A percentile compares a stretch with the other conserved stretches of the same genome.
phyloP scores from a whole-genome alignment of 2,329 filamentous ascomycete genomes.

The Diplocarpon rosae region DNA sequence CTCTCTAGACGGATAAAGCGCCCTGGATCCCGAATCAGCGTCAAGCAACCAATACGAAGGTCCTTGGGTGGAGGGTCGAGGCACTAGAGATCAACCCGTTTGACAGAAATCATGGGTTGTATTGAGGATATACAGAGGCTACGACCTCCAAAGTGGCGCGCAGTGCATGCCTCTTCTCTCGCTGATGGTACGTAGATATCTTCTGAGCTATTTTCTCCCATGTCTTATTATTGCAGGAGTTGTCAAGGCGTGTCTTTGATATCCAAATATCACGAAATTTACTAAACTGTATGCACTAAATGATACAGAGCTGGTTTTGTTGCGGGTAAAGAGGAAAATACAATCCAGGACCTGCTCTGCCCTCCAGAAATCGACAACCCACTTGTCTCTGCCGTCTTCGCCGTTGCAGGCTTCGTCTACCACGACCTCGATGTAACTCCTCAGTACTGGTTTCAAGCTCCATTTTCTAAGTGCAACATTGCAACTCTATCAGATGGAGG shows the following conservation, averaged over 20 bases:
- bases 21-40: conserved; percentile 13
- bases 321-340: conserved; percentile 19
- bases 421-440: conserved; percentile 5
- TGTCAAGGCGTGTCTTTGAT: too few relatives aligned
- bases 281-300: too few relatives aligned
- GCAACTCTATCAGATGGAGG: conserved; percentile 11
- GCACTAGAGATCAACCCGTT: conserved; percentile 45
- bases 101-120: conserved; percentile 49
- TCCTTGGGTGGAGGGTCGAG: conserved; percentile 49
- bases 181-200: conserved; percentile 9
- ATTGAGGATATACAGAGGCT: conserved; percentile 42
- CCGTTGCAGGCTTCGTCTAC: conserved; percentile 19
- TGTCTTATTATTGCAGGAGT: too few relatives aligned
- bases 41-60: conserved; percentile 10
- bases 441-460: conserved; percentile 2
- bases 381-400: conserved; percentile 19
- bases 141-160: conserved; percentile 13
- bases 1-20: conserved; percentile 8
- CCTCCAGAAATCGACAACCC: conserved; percentile 14
- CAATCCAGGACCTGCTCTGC: conserved; percentile 14
- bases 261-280: too few relatives aligned
- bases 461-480: conserved; percentile 9
- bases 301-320: too few relatives aligned
- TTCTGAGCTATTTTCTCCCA: too few relatives aligned
- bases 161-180: conserved; percentile 9